Conservation (phyloP, 257 asterid genomes). For the Lithospermum erythrorhizon region DNA sequence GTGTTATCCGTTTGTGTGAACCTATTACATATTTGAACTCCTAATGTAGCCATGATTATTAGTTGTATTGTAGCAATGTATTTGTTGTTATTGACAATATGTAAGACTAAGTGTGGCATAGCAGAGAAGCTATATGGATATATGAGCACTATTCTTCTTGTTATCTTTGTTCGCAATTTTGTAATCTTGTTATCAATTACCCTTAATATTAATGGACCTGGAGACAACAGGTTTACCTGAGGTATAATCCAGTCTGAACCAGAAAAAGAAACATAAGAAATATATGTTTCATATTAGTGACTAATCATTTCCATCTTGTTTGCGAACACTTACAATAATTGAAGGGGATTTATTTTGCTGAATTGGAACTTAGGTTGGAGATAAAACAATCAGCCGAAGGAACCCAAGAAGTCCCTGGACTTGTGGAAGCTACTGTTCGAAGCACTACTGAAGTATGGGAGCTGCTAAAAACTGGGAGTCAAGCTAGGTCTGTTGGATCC, state of each 20-base stretch:
- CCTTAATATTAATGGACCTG: background rate
- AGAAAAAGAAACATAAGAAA: background rate
- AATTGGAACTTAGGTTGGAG: constrained; percentile 64
- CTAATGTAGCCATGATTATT: background rate
- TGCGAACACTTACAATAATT: too few species aligned
- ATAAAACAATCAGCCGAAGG: constrained; percentile 99
- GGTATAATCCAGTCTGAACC: background rate
- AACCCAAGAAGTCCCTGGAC: constrained; percentile 98
- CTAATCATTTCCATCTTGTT: too few species aligned
- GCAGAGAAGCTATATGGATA: too few species aligned
- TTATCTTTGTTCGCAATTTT: too few species aligned
- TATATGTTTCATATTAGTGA: too few species aligned
- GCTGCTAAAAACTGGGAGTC: constrained; percentile 69
- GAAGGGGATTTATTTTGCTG: background rate
- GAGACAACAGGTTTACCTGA: background rate
- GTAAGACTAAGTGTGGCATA: background rate
- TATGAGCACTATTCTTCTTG: too few species aligned
- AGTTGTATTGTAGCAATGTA: too few species aligned
- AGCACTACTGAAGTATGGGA: constrained; percentile 83
- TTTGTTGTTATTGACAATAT: background rate
- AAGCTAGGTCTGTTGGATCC: constrained; percentile 95
- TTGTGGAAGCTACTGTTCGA: constrained; percentile 69
- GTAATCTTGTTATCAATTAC: too few species aligned
- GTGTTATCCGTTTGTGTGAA: too few species aligned
- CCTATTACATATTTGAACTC: too few species aligned